Percentiles rank a stretch among this genome's conserved stretches.
Conservation (phyloP, 495 filamentous ascomycete genomes). For the Hypomontagnella submonticulosa region DNA sequence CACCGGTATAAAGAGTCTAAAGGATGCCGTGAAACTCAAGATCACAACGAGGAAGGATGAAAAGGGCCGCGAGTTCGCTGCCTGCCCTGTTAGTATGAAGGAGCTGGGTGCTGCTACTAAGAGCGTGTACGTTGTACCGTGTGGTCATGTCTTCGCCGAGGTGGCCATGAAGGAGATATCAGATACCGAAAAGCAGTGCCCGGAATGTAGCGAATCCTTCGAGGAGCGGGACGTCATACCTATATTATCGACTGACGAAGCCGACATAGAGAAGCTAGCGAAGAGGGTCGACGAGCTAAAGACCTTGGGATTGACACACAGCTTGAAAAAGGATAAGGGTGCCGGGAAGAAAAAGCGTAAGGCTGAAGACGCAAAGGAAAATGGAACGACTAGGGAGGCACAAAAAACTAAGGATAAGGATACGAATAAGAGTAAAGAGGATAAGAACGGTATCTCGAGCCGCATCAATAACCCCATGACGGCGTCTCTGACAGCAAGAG, state of each 20-base stretch:
- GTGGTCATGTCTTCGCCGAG: conserved; percentile 93
- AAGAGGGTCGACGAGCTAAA: conserved; percentile 72
- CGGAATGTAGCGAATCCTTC: conserved; percentile 81
- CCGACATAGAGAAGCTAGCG: conserved; percentile 75
- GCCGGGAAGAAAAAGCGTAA: conserved; percentile 69
- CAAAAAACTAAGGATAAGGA: conserved; percentile 38
- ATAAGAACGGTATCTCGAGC: conserved; percentile 48
- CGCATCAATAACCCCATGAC: conserved; percentile 87
- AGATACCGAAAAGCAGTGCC: conserved; percentile 54
- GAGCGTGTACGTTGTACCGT: conserved; percentile 91
- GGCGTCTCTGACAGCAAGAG: conserved; percentile 83
- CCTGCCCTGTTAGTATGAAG: conserved; percentile 90
- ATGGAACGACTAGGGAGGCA: conserved; percentile 31
- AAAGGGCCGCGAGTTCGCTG: conserved; percentile 66
- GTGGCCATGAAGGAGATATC: conserved; percentile 81
- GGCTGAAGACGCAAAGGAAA: conserved; percentile 55
- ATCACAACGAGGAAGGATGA: conserved; percentile 65
- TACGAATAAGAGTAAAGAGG: conserved; percentile 40
- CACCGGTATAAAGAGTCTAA: conserved; percentile 77
- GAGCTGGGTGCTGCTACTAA: conserved; percentile 81
- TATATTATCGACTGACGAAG: conserved; percentile 77
- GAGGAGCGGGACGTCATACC: conserved; percentile 80
- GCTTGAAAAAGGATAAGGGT: conserved; percentile 90
- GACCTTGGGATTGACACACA: conserved; percentile 80
- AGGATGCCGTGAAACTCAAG: conserved; percentile 89